Evolutionary conservation across 805 yeast genomes (phyloP), one percentile per base, ranked within the genome.

Genomic region (Cephaloascus albidus): DNA sequence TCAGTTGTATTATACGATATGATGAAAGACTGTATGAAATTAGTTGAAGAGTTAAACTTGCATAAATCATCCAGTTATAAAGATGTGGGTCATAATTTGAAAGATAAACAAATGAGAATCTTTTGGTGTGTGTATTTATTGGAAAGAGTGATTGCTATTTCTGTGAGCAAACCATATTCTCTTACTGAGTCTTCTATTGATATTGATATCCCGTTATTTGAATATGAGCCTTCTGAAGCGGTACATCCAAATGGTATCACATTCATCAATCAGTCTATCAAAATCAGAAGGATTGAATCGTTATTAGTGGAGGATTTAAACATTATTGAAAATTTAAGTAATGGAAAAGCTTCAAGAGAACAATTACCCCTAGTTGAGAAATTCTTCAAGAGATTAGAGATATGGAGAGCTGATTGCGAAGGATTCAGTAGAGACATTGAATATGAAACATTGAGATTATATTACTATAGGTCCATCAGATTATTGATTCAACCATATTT

Each of bases 71-170:
- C 59, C 19, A 31, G 54, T 14, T 23, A 45, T 18, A 48, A 48
- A 23, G 37, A 46, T 8, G 14, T 14, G 6, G 6, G 8, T 6
- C 6, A 31, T 14, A 8, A 14, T n/a, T 31, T 31, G 33, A 52
- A 53, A 40, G 66, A 69, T 44, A 61, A 63, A 38, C 68, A 65
- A 48, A 54, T 76, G 55, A 63, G 84, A 45, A 57, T 75, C 15
- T 79, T 80, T 59, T 79, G 85, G 85, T 74, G 81, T 51, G 71
- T 72, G 5, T 79, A 78, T 51, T 49, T 76, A n/a, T 50, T 76
- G 35, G 85, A 79, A 49, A 68, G 82, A 50, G 68, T 78, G 58
- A 74, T 77, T 37, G 71, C 79, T 31, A 71, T 77, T 31, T 75
- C 82, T 6, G 78, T 79, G 10, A 79, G 82, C 3, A 74, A 73